These are phyloP conservation scores for Kwoniella sp. DNA, from an alignment of 768 basidiomycete genomes.

Conservation along the genomic window DNA sequence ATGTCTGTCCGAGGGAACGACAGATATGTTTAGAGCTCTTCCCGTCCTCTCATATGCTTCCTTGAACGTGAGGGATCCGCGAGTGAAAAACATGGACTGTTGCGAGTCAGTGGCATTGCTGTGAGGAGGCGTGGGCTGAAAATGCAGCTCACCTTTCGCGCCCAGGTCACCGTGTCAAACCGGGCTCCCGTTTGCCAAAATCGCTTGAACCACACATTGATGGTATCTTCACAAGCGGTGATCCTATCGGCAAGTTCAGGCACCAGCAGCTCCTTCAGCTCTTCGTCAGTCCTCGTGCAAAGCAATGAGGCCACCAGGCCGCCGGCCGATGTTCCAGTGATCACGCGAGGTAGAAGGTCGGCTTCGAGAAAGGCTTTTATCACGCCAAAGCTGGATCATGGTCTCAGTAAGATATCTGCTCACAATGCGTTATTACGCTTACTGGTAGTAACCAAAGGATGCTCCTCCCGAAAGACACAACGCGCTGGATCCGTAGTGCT, in stretches of 20 bases:
- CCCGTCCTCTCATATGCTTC: slow-evolving; percentile 93
- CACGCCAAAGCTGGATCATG: slow-evolving; percentile 61
- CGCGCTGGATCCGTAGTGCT: slow-evolving; percentile 84
- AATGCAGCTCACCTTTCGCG: slow-evolving; percentile 65
- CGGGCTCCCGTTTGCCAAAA: slow-evolving; percentile 86
- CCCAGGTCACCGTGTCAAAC: slow-evolving; percentile 87
- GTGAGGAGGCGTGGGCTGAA: not conserved
- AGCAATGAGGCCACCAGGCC: slow-evolving; percentile 66
- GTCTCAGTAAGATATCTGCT: slow-evolving; percentile 54
- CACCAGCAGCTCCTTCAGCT: slow-evolving; percentile 69
- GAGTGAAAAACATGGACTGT: slow-evolving; percentile 81
- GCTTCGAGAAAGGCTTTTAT: slow-evolving; percentile 87
- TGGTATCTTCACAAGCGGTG: slow-evolving; percentile 57
- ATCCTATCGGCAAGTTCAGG: slow-evolving; percentile 81
- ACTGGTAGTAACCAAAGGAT: slow-evolving; percentile 84
- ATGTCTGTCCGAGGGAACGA: slow-evolving; percentile 83
- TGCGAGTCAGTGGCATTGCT: not conserved
- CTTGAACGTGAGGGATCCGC: slow-evolving; percentile 88
- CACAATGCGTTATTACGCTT: slow-evolving; percentile 2
- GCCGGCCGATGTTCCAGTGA: slow-evolving; percentile 92
- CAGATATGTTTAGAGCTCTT: slow-evolving; percentile 86
- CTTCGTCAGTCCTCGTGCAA: slow-evolving; percentile 83
- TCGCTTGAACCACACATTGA: slow-evolving; percentile 53
- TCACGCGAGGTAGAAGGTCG: slow-evolving; percentile 77
- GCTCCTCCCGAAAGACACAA: slow-evolving; percentile 95